Evolutionary conservation across 2,329 filamentous ascomycete species (phyloP).

Genomic region (Coleophoma eucalyptorum): DNA sequence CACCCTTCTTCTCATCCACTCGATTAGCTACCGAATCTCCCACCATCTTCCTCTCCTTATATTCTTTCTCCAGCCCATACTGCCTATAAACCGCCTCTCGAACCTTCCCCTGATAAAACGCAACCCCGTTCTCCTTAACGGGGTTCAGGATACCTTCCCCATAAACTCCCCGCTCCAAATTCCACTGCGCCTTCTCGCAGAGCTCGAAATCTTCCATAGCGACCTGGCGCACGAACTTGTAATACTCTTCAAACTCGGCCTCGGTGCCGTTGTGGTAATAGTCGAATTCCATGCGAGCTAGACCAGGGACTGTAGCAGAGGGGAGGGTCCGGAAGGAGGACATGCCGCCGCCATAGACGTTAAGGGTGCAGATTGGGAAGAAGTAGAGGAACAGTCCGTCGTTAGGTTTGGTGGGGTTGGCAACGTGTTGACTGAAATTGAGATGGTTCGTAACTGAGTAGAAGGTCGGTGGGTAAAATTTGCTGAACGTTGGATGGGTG

Average conservation of each 20-base stretch:
- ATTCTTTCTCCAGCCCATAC: constrained; percentile 10
- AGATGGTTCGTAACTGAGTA: constrained; percentile 50
- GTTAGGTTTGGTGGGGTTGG: constrained; percentile 45
- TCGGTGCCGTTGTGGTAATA: constrained; percentile 48
- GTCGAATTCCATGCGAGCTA: constrained; percentile 54
- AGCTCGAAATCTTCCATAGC: constrained; percentile 53
- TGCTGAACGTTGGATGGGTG: constrained; percentile 51
- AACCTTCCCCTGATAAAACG: constrained; percentile 33
- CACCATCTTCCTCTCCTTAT: background rate
- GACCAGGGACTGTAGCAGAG: constrained; percentile 37
- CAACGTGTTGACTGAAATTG: constrained; percentile 53
- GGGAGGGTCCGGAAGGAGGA: constrained; percentile 52
- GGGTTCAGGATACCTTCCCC: constrained; percentile 51
- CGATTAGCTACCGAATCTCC: no score
- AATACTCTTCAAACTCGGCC: constrained; percentile 53
- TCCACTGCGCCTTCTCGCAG: constrained; percentile 51
- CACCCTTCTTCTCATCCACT: no score
- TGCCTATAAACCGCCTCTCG: constrained; percentile 21
- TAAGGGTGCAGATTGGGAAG: constrained; percentile 52
- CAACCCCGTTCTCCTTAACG: constrained; percentile 50
- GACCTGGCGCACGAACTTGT: constrained; percentile 51
- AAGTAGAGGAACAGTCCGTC: constrained; percentile 55
- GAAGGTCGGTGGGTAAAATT: constrained; percentile 50
- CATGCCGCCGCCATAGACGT: constrained; percentile 56
- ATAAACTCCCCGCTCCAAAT: constrained; percentile 49